Evolutionary conservation across 225 moss, liverwort and hornwort species (phyloP), one percentile per base, ranked within the genome.

Genomic region (Asterella californica): DNA sequence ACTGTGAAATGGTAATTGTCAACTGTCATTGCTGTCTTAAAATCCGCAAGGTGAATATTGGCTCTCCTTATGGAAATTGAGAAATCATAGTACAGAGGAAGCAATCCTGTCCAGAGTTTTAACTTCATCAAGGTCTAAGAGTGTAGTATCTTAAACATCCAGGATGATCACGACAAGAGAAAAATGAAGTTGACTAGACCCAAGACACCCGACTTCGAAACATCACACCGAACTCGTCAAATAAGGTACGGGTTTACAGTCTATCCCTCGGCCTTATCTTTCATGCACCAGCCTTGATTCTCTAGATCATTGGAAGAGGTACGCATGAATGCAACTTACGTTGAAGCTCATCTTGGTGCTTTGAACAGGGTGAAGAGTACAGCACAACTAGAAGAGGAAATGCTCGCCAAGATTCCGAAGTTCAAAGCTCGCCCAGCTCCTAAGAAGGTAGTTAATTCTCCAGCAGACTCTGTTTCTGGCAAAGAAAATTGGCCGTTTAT

Each of bases 401-500:
- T 94, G 93, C 87, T 97, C 53, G 79, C 94, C 6, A 94, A 88
- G 66, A 38, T 97, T 74, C 97, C 97, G 0, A 97, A 89, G 80
- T 97, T 97, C 81, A 97, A 90, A 85, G 97, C 97, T 32, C 91
- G 94, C 1, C 94, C 97, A 3, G 87, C 91, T 42, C 94, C 94
- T 0, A 97, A 91, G 76, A 97, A 97, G 94, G 96, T 97, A 47
- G n/a, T 15, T 15, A n/a, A 2, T n/a, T 25, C 32, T 10, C 22
- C 24, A 10, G 47, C 48, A 2, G 25, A 72, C 8, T 72, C 10
- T 30, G 30, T 47, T 48, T 14, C 48, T 2, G 71, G 21, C 15
- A 5, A 30, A 15, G 42, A 42, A n/a, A 38, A 42, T 62, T 46
- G 5, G 12, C 0, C 10, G 18, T 61, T n/a, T 25, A 15, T 8